Conservation (phyloP, 1,284 basidiomycete species). For the Tylopilus orsonianus region DNA sequence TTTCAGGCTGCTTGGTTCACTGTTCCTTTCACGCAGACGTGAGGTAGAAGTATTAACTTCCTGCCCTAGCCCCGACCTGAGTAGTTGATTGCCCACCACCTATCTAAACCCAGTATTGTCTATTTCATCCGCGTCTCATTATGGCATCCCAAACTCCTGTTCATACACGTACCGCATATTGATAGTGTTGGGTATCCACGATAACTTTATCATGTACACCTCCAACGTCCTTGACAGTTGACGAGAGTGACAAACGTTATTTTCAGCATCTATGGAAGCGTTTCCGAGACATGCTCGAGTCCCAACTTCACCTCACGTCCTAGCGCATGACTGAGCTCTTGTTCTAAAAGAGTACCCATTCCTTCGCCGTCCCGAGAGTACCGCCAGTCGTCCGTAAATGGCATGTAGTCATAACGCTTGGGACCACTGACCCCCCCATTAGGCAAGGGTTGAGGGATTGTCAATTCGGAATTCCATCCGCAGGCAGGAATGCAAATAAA, state of each 20-base stretch:
- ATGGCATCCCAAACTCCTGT: constrained; percentile 1
- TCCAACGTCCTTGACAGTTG: neutral
- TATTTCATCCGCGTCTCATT: neutral
- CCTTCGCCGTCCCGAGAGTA: constrained; percentile 71
- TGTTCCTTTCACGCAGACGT: constrained; percentile 62
- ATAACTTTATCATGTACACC: constrained; percentile 7
- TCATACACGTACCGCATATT: constrained; percentile 5
- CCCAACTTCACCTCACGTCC: constrained; percentile 34
- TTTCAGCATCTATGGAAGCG: constrained; percentile 11
- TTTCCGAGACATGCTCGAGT: constrained; percentile 33
- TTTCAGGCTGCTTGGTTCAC: constrained; percentile 49
- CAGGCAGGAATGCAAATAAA: neutral
- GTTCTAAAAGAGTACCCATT: constrained; percentile 67
- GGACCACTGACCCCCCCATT: constrained; percentile 62
- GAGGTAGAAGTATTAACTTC: constrained; percentile 34
- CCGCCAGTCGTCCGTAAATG: constrained; percentile 64
- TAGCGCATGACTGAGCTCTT: constrained; percentile 53
- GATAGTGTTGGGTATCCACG: constrained; percentile 6
- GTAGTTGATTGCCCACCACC: constrained; percentile 1
- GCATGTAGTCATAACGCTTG: constrained; percentile 81
- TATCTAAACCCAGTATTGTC: neutral
- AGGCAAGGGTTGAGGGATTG: neutral
- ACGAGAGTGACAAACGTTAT: neutral
- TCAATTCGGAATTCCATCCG: constrained; percentile 6
- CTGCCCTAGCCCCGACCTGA: neutral